Conservation (phyloP, 163 green algal species). For the Scenedesmus sp. region DNA sequence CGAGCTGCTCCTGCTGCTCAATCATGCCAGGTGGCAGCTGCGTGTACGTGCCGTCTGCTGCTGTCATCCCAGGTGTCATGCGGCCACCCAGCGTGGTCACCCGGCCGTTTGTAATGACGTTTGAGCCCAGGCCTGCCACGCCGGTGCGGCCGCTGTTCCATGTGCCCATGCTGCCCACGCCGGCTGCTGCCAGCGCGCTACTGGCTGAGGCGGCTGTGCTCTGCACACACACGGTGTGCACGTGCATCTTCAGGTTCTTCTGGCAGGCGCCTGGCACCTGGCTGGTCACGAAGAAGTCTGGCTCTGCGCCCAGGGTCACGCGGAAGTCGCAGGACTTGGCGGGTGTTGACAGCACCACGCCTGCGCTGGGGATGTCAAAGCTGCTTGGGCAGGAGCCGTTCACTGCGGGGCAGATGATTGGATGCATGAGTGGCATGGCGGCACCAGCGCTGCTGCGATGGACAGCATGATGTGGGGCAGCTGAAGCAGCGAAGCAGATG, state of each 20-base stretch:
- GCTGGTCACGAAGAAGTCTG: constrained; percentile 50
- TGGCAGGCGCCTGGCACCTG: constrained; percentile 10
- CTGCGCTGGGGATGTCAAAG: constrained; percentile 29
- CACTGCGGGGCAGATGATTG: constrained; percentile 6
- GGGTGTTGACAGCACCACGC: constrained; percentile 32
- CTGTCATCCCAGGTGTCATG: neutral
- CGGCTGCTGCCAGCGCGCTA: neutral
- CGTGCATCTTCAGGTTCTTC: constrained; percentile 44
- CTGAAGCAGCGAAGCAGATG: too few species aligned
- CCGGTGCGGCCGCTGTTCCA: neutral
- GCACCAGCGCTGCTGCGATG: too few species aligned
- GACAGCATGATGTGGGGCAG: neutral
- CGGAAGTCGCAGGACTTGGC: constrained; percentile 29
- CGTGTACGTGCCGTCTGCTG: neutral
- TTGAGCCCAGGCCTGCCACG: neutral
- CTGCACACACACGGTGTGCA: constrained; percentile 41
- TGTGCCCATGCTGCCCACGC: neutral
- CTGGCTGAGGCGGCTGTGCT: neutral
- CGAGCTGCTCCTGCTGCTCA: neutral
- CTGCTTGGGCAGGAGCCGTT: constrained; percentile 33
- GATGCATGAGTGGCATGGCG: neutral
- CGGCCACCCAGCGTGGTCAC: neutral
- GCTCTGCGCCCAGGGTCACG: constrained; percentile 21
- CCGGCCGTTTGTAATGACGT: neutral
- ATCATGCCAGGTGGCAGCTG: neutral